Conservation (phyloP, 179 eudicot genomes). For the Gypsophila paniculata region DNA sequence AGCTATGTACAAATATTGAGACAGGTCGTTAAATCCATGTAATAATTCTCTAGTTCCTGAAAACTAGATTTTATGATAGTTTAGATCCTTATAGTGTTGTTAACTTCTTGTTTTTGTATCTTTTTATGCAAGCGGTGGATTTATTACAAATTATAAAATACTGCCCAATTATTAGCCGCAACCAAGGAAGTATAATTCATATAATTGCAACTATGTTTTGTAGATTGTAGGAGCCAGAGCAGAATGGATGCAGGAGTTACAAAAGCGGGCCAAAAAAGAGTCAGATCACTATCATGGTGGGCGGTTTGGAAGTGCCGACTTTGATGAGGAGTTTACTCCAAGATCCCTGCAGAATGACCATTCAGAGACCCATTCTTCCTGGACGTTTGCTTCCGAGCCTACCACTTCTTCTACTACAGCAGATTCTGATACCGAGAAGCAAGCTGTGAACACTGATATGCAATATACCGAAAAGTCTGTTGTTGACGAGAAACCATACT, state of each 20-base stretch:
- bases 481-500: conserved; percentile 43
- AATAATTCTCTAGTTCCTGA: no score
- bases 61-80: no score
- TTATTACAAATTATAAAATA: not conserved
- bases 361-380: conserved; percentile 28
- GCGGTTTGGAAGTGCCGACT: conserved; percentile 34
- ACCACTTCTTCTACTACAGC: conserved; percentile 31
- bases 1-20: no score
- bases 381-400: conserved; percentile 40
- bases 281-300: conserved; percentile 37
- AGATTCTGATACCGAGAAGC: conserved; percentile 52
- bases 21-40: no score
- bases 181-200: not conserved
- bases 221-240: conserved; percentile 67
- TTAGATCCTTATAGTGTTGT: no score
- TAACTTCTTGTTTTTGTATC: not conserved
- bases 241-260: conserved; percentile 82
- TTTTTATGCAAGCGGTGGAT: not conserved
- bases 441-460: conserved; percentile 34
- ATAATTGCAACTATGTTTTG: conserved; percentile 14
- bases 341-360: conserved; percentile 31
- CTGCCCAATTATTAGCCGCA: not conserved
- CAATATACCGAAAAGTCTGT: conserved; percentile 47
- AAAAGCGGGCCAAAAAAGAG: conserved; percentile 57
- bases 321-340: conserved; percentile 35